A percentile compares a stretch with the other conserved stretches of the same genome.
phyloP scores from a whole-genome alignment of 2,329 filamentous ascomycete genomes.

The Fusarium abutilonis region DNA sequence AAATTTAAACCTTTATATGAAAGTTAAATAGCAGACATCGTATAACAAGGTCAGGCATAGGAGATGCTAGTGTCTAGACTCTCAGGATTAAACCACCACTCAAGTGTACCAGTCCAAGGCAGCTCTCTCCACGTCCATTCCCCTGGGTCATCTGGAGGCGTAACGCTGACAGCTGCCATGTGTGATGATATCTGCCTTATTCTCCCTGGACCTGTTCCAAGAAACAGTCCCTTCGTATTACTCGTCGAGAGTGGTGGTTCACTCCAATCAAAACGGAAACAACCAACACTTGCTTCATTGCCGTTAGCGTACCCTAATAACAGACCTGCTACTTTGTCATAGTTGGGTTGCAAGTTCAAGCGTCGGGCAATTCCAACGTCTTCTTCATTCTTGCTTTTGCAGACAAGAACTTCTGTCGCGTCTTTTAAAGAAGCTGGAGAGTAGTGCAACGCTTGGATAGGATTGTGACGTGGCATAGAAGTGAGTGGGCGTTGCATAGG shows the following conservation, averaged over 20 bases:
- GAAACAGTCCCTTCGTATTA: not conserved
- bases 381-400: not conserved
- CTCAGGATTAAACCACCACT: conserved; percentile 24
- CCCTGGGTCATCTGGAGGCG: not conserved
- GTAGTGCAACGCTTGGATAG: not conserved
- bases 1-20: no score
- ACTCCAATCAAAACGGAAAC: conserved; percentile 7
- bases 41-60: not conserved
- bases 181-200: not conserved
- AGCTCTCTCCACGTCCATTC: conserved; percentile 2
- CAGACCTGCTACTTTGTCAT: conserved; percentile 3
- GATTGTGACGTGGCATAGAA: conserved; percentile 2
- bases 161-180: not conserved
- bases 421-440: conserved; percentile 1
- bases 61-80: conserved; percentile 7
- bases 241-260: not conserved
- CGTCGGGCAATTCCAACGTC: not conserved
- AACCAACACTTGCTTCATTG: conserved; percentile 9
- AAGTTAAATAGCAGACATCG: no score
- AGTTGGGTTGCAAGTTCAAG: not conserved
- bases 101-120: conserved; percentile 9
- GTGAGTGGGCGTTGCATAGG: not conserved
- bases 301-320: conserved; percentile 3
- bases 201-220: not conserved
- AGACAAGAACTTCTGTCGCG: not conserved